Percentiles rank a stretch among this genome's conserved stretches.
Conservation (phyloP, 2,329 filamentous ascomycete genomes). For the Apiospora hydei region DNA sequence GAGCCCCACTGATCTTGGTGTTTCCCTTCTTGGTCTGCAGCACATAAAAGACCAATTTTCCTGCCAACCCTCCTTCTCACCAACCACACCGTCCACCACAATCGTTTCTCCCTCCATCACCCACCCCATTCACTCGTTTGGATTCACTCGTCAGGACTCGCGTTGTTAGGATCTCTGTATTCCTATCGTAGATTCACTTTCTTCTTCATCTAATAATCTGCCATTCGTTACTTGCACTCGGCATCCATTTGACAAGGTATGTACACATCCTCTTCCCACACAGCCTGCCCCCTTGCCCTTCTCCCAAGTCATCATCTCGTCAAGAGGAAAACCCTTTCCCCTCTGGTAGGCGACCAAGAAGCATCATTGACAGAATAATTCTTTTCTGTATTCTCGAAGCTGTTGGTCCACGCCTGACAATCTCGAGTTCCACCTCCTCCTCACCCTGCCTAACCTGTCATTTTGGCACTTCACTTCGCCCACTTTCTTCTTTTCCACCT, state of each 20-base stretch:
- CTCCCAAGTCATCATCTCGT: background rate
- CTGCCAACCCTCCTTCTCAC: background rate
- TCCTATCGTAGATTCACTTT: background rate
- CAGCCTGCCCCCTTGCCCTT: background rate
- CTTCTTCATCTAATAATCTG: background rate
- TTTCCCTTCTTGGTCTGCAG: background rate
- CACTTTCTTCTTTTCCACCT: background rate
- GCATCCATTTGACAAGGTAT: background rate
- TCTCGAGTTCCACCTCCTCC: background rate
- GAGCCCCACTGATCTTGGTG: background rate
- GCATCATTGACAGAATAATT: background rate
- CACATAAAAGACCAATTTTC: background rate
- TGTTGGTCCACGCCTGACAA: background rate
- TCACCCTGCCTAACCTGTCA: background rate
- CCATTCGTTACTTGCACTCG: background rate
- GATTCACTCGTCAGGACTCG: background rate
- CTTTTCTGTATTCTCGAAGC: background rate
- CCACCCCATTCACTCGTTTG: constrained; percentile 18
- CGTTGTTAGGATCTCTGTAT: background rate
- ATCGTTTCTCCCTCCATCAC: background rate
- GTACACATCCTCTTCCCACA: background rate
- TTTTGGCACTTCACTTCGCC: background rate
- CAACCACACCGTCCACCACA: constrained; percentile 7
- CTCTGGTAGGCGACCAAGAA: background rate
- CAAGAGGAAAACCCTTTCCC: background rate